Evolutionary conservation across 2,329 filamentous ascomycete genomes (phyloP).

Genomic region (Colletotrichum coccodes): DNA sequence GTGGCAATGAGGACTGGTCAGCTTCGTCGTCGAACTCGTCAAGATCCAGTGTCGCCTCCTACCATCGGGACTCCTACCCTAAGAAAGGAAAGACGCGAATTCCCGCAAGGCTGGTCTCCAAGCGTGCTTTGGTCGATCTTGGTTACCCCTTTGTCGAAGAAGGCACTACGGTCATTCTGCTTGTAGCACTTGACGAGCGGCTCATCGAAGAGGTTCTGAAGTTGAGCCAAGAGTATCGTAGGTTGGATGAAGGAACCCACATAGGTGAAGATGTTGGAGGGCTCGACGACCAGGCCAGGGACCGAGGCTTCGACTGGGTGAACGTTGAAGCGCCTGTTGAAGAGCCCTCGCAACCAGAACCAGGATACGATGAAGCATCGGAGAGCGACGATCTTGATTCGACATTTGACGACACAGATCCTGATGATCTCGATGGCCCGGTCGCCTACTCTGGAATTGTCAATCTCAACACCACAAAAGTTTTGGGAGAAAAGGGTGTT

Average conservation of each 20-base stretch:
- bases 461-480: not conserved
- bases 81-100: slow-evolving; percentile 92
- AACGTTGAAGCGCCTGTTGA: not conserved
- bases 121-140: slow-evolving; percentile 82
- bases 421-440: not conserved
- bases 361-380: not conserved
- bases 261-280: not conserved
- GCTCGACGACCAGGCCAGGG: not conserved
- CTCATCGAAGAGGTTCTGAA: slow-evolving; percentile 92
- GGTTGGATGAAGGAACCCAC: not conserved
- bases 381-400: not conserved
- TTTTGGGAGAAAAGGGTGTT: not conserved
- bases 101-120: slow-evolving; percentile 81
- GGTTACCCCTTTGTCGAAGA: slow-evolving; percentile 90
- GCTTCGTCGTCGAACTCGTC: not conserved
- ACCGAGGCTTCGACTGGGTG: slow-evolving; percentile 5
- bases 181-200: slow-evolving; percentile 84
- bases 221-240: slow-evolving; percentile 68
- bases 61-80: slow-evolving; percentile 48
- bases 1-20: slow-evolving; percentile 1
- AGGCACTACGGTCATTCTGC: slow-evolving; percentile 82
- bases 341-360: not conserved
- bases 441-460: slow-evolving; percentile 1
- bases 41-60: slow-evolving; percentile 2
- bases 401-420: not conserved